Conservation (phyloP, 2,329 filamentous ascomycete species). For the Penicillium sp. region DNA sequence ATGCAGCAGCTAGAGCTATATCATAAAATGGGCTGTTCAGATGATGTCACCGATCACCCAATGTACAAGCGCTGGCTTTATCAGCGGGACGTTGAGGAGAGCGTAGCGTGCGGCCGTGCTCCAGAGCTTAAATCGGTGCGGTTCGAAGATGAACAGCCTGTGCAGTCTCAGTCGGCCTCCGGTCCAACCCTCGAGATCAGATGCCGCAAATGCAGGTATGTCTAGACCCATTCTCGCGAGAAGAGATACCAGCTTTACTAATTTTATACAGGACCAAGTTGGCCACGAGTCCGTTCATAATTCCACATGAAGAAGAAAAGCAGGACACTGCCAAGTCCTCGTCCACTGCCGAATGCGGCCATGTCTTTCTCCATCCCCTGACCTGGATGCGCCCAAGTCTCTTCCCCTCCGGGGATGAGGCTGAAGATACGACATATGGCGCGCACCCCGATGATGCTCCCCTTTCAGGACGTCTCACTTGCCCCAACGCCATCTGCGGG, state of each 20-base stretch:
- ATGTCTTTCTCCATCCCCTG: slow-evolving; percentile 86
- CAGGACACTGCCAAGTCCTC: slow-evolving; percentile 22
- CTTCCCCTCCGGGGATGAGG: slow-evolving; percentile 30
- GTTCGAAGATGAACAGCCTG: slow-evolving; percentile 59
- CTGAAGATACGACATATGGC: slow-evolving; percentile 16
- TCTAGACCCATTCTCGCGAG: slow-evolving; percentile 6
- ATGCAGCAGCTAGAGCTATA: slow-evolving; percentile 84
- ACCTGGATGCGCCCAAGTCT: slow-evolving; percentile 91
- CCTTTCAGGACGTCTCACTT: slow-evolving; percentile 78
- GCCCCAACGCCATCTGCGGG: slow-evolving; percentile 72
- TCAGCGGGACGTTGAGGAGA: slow-evolving; percentile 61
- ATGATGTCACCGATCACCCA: slow-evolving; percentile 63
- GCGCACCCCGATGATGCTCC: slow-evolving; percentile 61
- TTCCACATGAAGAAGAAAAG: slow-evolving; percentile 53
- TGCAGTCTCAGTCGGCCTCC: slow-evolving; percentile 18
- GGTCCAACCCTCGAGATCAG: slow-evolving; percentile 58
- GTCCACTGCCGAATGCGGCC: slow-evolving; percentile 59
- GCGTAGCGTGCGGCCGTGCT: slow-evolving; percentile 70
- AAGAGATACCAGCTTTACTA: slow-evolving; percentile 1
- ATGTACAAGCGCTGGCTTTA: slow-evolving; percentile 78
- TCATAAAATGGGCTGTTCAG: slow-evolving; percentile 79
- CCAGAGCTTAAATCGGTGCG: slow-evolving; percentile 71
- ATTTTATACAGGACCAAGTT: slow-evolving; percentile 50
- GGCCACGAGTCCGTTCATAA: slow-evolving; percentile 64
- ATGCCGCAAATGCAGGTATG: slow-evolving; percentile 85